A percentile compares a stretch with the other conserved stretches of the same genome.
Conservation (phyloP, 2,329 filamentous ascomycete species). For the Acarospora socialis region DNA sequence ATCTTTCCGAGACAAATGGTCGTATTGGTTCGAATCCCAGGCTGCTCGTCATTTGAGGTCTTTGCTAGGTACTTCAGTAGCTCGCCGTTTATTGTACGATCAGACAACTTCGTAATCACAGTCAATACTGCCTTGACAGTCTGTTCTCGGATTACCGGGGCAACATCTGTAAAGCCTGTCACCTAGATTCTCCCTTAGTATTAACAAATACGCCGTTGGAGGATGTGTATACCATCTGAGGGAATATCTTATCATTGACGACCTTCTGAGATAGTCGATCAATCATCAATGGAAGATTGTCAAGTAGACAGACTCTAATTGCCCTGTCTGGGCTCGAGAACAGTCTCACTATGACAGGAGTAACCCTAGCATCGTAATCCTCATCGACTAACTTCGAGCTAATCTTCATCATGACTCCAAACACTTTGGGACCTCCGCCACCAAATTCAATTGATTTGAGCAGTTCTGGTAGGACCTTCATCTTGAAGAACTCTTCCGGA, state of each 20-base stretch:
- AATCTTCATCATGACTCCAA: slow-evolving; percentile 81
- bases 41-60: slow-evolving; percentile 93
- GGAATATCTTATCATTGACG: slow-evolving; percentile 94
- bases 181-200: slow-evolving; percentile 39
- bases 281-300: slow-evolving; percentile 82
- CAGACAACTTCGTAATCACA: slow-evolving; percentile 77
- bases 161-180: slow-evolving; percentile 86
- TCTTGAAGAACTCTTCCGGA: slow-evolving; percentile 94
- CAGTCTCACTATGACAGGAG: slow-evolving; percentile 70
- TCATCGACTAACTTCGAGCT: slow-evolving; percentile 73
- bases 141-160: slow-evolving; percentile 85
- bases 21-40: slow-evolving; percentile 92
- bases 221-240: slow-evolving; percentile 65
- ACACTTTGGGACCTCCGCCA: slow-evolving; percentile 83
- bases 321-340: slow-evolving; percentile 88
- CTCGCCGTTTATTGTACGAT: slow-evolving; percentile 86
- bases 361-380: slow-evolving; percentile 74
- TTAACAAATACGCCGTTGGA: background rate
- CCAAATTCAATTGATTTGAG: slow-evolving; percentile 99
- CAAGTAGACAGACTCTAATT: slow-evolving; percentile 77
- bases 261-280: slow-evolving; percentile 75
- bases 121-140: slow-evolving; percentile 87
- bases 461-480: slow-evolving; percentile 87
- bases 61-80: slow-evolving; percentile 81
- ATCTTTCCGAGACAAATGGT: slow-evolving; percentile 97